phyloP scores from a whole-genome alignment of 2,329 filamentous ascomycete species.

The Chrysoporthe deuterocubensis region DNA sequence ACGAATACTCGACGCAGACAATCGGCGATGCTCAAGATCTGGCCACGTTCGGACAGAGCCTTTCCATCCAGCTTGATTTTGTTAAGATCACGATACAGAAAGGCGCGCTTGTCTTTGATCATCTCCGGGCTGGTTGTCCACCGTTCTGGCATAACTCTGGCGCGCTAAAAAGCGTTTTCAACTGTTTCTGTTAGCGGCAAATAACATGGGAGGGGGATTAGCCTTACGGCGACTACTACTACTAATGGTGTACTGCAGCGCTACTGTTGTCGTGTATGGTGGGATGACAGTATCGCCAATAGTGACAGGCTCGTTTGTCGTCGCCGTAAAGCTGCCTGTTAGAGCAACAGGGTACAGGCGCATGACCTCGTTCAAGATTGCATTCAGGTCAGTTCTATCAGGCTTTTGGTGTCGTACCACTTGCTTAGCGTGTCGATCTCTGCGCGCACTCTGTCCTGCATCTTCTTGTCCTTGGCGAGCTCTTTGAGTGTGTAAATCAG shows the following conservation, averaged over 20 bases:
- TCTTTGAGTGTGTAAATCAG: not conserved
- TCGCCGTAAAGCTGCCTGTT: not conserved
- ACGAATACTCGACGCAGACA: no score
- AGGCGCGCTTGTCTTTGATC: slow-evolving; percentile 1
- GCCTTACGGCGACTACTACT: not conserved
- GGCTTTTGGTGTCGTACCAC: not conserved
- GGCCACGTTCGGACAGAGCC: no score
- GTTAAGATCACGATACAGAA: not conserved
- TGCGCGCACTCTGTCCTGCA: not conserved
- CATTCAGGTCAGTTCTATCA: not conserved
- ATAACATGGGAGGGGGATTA: not conserved
- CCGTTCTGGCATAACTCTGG: not conserved
- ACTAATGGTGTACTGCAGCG: not conserved
- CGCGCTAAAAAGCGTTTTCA: not conserved
- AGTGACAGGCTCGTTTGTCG: not conserved
- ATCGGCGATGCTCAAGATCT: no score
- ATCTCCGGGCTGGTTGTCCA: not conserved
- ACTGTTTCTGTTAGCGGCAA: slow-evolving; percentile 1
- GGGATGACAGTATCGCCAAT: not conserved
- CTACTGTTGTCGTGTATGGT: slow-evolving; percentile 1
- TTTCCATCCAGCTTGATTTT: no score
- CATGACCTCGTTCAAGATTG: slow-evolving; percentile 1
- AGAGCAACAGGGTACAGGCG: not conserved
- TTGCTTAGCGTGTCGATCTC: not conserved
- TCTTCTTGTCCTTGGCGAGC: not conserved